Percentiles rank a stretch among this genome's conserved stretches.
phyloP scores from a whole-genome alignment of 106 monocot species.

The Platanthera guangdongensis region DNA sequence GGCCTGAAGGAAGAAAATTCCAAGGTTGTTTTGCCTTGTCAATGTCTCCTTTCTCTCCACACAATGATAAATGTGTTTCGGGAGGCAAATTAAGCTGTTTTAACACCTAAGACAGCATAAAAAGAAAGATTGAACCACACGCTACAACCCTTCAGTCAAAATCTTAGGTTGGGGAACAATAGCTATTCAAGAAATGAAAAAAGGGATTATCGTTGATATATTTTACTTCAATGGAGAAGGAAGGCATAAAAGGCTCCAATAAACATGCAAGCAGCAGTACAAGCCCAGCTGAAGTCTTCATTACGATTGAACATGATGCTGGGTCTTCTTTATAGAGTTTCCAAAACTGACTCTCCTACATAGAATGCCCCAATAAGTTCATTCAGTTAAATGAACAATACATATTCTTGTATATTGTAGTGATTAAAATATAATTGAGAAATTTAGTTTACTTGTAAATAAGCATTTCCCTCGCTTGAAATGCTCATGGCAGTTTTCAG shows the following conservation, averaged over 20 bases:
- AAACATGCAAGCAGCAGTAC: conserved; percentile 85
- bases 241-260: conserved; percentile 96
- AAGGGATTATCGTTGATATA: background rate
- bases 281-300: conserved; percentile 86
- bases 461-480: conserved; percentile 88
- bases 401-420: background rate
- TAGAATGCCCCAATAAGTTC: background rate
- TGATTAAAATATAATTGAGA: background rate
- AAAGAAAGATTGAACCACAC: conserved; percentile 8
- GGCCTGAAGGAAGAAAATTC: conserved; percentile 77
- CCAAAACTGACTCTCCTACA: conserved; percentile 95
- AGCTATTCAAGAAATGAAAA: background rate
- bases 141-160: background rate
- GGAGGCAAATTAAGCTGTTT: conserved; percentile 73
- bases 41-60: conserved; percentile 59
- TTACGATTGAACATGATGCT: conserved; percentile 64
- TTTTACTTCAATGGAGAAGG: conserved; percentile 78
- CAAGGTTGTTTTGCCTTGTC: conserved; percentile 63
- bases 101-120: conserved; percentile 43
- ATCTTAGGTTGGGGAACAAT: background rate
- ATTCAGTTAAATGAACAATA: background rate
- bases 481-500: conserved; percentile 88
- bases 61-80: conserved; percentile 42
- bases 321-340: conserved; percentile 88
- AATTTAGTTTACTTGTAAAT: conserved; percentile 57